Evolutionary conservation across 108 stramenopile genomes (phyloP).

Genomic region (Skeletonema tropicum): DNA sequence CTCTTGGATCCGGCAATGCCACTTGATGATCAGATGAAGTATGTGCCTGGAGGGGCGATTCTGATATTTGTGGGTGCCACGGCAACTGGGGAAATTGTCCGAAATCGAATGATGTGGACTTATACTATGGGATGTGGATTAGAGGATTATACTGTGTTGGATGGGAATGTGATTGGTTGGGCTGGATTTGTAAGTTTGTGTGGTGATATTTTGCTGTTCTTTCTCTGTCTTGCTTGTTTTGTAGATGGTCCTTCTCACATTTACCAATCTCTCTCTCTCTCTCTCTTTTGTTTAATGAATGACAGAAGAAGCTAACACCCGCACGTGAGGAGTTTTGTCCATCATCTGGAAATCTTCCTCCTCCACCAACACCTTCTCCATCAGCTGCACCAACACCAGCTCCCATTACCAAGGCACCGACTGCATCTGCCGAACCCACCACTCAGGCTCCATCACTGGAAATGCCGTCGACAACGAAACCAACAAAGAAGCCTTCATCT

Average conservation of each 20-base stretch:
- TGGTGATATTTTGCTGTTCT: not conserved
- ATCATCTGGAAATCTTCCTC: conserved; percentile 2
- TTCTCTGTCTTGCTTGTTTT: not conserved
- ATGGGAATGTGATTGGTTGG: conserved; percentile 48
- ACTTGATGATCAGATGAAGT: conserved; percentile 40
- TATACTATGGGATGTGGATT: conserved; percentile 45
- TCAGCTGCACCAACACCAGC: not conserved
- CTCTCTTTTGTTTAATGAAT: not conserved
- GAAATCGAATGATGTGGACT: conserved; percentile 48
- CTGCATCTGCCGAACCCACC: not conserved
- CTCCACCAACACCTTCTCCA: not conserved
- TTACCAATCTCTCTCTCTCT: not conserved
- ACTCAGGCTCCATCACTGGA: not conserved
- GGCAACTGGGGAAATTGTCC: conserved; percentile 34
- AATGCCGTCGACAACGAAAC: not conserved
- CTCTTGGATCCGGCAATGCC: conserved; percentile 34
- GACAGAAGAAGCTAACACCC: conserved; percentile 26
- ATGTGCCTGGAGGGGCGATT: conserved; percentile 38
- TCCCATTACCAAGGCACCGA: not conserved
- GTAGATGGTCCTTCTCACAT: not conserved
- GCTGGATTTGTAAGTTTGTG: conserved; percentile 32
- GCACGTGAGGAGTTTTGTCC: conserved; percentile 47
- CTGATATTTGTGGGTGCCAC: conserved; percentile 31
- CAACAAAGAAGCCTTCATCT: conserved; percentile 1
- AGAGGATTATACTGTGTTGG: conserved; percentile 25